Percentiles rank a stretch among this genome's conserved stretches.
These are phyloP conservation scores for Warburgia ugandensis DNA, from an alignment of 164 flowering plant genomes.

Conservation along the genomic window DNA sequence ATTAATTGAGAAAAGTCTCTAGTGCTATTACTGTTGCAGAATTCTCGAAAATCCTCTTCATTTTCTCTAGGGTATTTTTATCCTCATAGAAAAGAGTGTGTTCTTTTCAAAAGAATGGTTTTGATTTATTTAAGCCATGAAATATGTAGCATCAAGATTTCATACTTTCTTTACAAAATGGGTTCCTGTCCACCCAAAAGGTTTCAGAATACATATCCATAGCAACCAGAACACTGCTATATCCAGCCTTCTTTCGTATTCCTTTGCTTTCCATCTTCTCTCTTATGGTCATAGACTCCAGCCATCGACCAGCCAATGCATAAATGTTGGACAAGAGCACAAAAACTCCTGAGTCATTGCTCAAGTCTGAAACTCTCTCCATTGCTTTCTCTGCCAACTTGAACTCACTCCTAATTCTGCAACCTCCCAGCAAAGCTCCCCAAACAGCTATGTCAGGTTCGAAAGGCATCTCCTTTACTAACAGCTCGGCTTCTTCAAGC, in stretches of 20 bases:
- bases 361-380: constrained; percentile 19
- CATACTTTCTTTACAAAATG: too few relatives aligned
- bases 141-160: too few relatives aligned
- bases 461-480: constrained; percentile 30
- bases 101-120: too few relatives aligned
- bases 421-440: constrained; percentile 42
- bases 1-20: too few relatives aligned
- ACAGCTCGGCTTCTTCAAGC: constrained; percentile 30
- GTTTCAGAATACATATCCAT: too few relatives aligned
- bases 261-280: constrained; percentile 26
- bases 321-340: constrained; percentile 38
- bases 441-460: constrained; percentile 35
- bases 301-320: constrained; percentile 37
- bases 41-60: too few relatives aligned
- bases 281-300: constrained; percentile 25
- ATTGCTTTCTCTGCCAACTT: constrained; percentile 29
- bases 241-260: constrained; percentile 26
- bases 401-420: constrained; percentile 27
- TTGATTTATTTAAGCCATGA: too few relatives aligned
- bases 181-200: too few relatives aligned
- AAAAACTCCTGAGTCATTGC: constrained; percentile 31
- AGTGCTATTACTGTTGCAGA: too few relatives aligned
- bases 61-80: too few relatives aligned
- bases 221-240: constrained; percentile 16
- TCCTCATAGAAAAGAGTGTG: too few relatives aligned